Percentiles rank a stretch among this genome's conserved stretches.
phyloP scores from a whole-genome alignment of 805 yeast genomes.

The Candida jianshihensis region DNA sequence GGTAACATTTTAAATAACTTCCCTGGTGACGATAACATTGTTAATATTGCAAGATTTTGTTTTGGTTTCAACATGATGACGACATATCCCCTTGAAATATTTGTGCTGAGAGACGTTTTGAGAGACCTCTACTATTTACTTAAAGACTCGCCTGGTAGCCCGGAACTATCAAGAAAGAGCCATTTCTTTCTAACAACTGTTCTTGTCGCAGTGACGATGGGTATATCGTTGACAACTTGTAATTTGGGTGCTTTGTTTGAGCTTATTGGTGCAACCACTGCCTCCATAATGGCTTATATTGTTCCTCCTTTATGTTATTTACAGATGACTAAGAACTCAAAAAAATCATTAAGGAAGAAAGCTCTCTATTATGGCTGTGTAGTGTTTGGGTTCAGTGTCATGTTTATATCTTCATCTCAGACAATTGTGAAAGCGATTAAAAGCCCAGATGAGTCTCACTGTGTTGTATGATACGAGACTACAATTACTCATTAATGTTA shows the following conservation, averaged over 20 bases:
- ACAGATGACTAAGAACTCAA: conserved; percentile 39
- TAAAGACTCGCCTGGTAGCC: conserved; percentile 26
- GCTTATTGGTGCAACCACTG: conserved; percentile 87
- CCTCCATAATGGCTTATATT: conserved; percentile 87
- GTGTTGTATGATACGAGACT: conserved; percentile 7
- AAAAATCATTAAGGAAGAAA: conserved; percentile 34
- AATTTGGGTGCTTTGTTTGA: conserved; percentile 86
- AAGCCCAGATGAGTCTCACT: conserved; percentile 14
- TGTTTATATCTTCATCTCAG: conserved; percentile 76
- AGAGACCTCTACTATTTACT: conserved; percentile 45
- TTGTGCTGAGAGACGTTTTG: conserved; percentile 85
- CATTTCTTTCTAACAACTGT: conserved; percentile 62
- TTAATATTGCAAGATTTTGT: conserved; percentile 83
- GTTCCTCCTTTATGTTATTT: conserved; percentile 82
- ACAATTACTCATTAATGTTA: background rate
- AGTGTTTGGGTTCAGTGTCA: conserved; percentile 65
- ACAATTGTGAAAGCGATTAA: conserved; percentile 40
- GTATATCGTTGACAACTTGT: conserved; percentile 72
- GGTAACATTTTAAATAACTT: conserved; percentile 89
- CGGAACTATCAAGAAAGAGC: conserved; percentile 36
- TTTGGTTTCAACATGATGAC: conserved; percentile 92
- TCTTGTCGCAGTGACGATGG: conserved; percentile 63
- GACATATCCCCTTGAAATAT: conserved; percentile 84
- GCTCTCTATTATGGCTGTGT: conserved; percentile 56
- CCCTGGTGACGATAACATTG: conserved; percentile 62